Conservation (phyloP, 1,284 basidiomycete species). For the Termitomyces sp. region DNA sequence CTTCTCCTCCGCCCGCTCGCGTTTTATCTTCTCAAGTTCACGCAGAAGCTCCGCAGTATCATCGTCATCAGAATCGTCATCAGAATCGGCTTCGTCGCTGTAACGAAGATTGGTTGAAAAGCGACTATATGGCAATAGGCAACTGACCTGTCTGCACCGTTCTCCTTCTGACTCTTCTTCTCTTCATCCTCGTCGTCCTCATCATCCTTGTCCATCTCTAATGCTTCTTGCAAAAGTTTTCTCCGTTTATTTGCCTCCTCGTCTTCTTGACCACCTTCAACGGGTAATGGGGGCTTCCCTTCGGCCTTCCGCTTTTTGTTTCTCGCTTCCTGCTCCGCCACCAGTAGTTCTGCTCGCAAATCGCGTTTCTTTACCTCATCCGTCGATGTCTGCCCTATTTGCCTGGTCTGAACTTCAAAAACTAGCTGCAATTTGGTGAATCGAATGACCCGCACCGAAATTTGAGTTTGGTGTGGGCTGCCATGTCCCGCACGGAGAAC, state of each 20-base stretch:
- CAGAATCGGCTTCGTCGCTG: conserved; percentile 28
- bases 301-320: conserved; percentile 89
- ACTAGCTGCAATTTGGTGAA: neutral
- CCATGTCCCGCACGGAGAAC: conserved; percentile 86
- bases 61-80: conserved; percentile 70
- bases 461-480: conserved; percentile 92
- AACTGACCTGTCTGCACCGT: conserved; percentile 19
- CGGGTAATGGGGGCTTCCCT: conserved; percentile 51
- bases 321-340: conserved; percentile 77
- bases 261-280: conserved; percentile 38
- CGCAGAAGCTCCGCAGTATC: conserved; percentile 89
- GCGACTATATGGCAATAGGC: neutral
- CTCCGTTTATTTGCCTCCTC: conserved; percentile 72
- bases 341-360: conserved; percentile 74
- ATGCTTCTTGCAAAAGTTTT: conserved; percentile 77
- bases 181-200: conserved; percentile 55
- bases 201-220: conserved; percentile 85
- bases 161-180: conserved; percentile 27
- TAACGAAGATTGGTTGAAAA: neutral
- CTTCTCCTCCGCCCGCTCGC: conserved; percentile 90
- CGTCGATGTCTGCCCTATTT: conserved; percentile 78
- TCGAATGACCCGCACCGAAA: conserved; percentile 60
- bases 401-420: conserved; percentile 37
- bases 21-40: conserved; percentile 93
- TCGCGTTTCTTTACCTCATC: conserved; percentile 76